A percentile compares a stretch with the other conserved stretches of the same genome.
These are phyloP conservation scores for Aspergillus sp. DNA, from an alignment of 2,329 filamentous ascomycete genomes.

Conservation along the genomic window DNA sequence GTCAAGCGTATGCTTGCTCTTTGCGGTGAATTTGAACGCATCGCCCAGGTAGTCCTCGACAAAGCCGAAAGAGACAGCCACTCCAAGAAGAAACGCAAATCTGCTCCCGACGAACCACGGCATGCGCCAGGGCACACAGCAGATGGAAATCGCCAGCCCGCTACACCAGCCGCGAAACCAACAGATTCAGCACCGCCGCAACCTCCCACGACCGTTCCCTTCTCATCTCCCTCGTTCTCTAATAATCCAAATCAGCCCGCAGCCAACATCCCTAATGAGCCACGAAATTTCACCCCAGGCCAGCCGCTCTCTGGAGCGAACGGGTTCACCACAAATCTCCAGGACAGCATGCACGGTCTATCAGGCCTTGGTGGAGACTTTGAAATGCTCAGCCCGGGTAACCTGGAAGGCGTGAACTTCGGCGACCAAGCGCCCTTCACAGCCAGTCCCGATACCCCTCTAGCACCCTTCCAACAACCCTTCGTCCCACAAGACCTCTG, in stretches of 20 bases:
- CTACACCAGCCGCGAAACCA: slow-evolving; percentile 31
- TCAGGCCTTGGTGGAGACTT: slow-evolving; percentile 38
- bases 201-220: slow-evolving; percentile 20
- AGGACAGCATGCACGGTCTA: slow-evolving; percentile 31
- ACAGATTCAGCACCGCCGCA: slow-evolving; percentile 19
- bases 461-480: slow-evolving; percentile 71
- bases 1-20: slow-evolving; percentile 92
- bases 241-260: slow-evolving; percentile 21
- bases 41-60: slow-evolving; percentile 86
- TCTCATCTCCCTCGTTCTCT: slow-evolving; percentile 31
- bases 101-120: slow-evolving; percentile 54
- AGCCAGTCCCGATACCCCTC: slow-evolving; percentile 32
- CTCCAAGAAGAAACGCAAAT: slow-evolving; percentile 82
- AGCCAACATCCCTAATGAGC: slow-evolving; percentile 18
- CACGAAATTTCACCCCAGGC: slow-evolving; percentile 28
- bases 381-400: slow-evolving; percentile 41
- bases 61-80: slow-evolving; percentile 84
- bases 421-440: slow-evolving; percentile 34
- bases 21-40: slow-evolving; percentile 94
- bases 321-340: slow-evolving; percentile 27
- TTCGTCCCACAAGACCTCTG: slow-evolving; percentile 92
- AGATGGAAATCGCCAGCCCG: slow-evolving; percentile 14
- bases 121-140: slow-evolving; percentile 22
- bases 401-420: slow-evolving; percentile 37
- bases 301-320: slow-evolving; percentile 26